Conservation (phyloP, 805 yeast species). For the Starmerella ratchasimensis region DNA sequence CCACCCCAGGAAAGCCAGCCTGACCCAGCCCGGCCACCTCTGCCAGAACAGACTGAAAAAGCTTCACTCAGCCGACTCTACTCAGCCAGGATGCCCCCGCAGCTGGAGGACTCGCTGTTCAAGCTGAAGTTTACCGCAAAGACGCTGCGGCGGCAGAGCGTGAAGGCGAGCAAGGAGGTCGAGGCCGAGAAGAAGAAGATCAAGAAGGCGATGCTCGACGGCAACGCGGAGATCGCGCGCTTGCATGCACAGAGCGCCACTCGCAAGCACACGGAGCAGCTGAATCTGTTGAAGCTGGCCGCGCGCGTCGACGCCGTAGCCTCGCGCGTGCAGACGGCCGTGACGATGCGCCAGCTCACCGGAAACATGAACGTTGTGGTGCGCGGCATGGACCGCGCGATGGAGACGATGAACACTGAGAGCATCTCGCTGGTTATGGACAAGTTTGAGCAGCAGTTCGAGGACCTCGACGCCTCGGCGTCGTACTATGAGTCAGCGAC, state of each 20-base stretch:
- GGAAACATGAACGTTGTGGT: slow-evolving; percentile 90
- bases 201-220: slow-evolving; percentile 74
- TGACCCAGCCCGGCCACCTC: too few species aligned
- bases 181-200: slow-evolving; percentile 73
- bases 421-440: slow-evolving; percentile 91
- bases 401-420: slow-evolving; percentile 90
- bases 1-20: too few species aligned
- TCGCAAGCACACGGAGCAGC: slow-evolving; percentile 73
- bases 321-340: slow-evolving; percentile 91
- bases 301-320: slow-evolving; percentile 94
- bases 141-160: slow-evolving; percentile 78
- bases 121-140: slow-evolving; percentile 68
- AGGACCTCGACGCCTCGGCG: slow-evolving; percentile 86
- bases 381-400: slow-evolving; percentile 89
- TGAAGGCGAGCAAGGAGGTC: slow-evolving; percentile 83
- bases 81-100: slow-evolving; percentile 21
- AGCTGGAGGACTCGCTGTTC: slow-evolving; percentile 23
- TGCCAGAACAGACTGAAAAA: too few species aligned
- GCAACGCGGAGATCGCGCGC: slow-evolving; percentile 82
- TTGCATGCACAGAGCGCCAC: slow-evolving; percentile 94
- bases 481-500: slow-evolving; percentile 88
- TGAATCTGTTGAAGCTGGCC: slow-evolving; percentile 66
- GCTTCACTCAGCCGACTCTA: too few species aligned
- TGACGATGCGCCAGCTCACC: slow-evolving; percentile 90
- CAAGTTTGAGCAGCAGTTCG: slow-evolving; percentile 89